Base-by-base conservation (phyloP, 805 yeast genomes). In the Vanderwaltozyma polyspora region DNA sequence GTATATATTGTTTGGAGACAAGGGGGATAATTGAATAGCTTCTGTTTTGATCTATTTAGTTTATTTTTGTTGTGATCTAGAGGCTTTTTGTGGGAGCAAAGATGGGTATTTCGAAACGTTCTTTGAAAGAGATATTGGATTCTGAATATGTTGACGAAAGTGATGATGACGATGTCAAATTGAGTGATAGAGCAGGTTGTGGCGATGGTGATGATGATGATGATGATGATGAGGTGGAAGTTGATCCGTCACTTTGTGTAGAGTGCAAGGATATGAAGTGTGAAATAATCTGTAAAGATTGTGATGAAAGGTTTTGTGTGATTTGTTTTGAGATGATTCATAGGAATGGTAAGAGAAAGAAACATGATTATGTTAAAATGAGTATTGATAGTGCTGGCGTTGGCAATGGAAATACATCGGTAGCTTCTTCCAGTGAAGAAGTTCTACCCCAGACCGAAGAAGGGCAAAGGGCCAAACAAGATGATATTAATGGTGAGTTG, bases 211-310 rank as follows among this genome's bases (percentile, higher is more conserved):
- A 39, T 16, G 52, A 45, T 6, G 46, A 42, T 9, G 41, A 40
- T 11, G 52, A 49, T 17, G 56, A 43, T 3, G 48, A 42, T 1
- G 54, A 49, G 4, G 55, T 44, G 25, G 39, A 38, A 13, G 27
- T 33, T 6, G 64, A 66, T 48, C 57, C 66, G 11, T 46, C 55
- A 9, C 57, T 69, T 28, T 81, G 91, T 54, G 66, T 74, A 13
- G 89, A 80, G 43, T 80, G 91, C 52, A 70, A 70, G 25, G 84
- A 79, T 49, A 82, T 76, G 74, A 78, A 82, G 15, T 61, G 71
- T 4, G 83, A 77, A 44, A 54, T 76, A n/a, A 53, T 62, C 25
- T 80, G 91, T 54, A 49, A 57, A 22, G 66, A 66, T 37, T 80
- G 91, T 57, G 72, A 68, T 27, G 89, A 80, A 46, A 63, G 63